A percentile compares a stretch with the other conserved stretches of the same genome.
Conservation (phyloP, 495 filamentous ascomycete species). For the Aspergillus incahuasiensis region DNA sequence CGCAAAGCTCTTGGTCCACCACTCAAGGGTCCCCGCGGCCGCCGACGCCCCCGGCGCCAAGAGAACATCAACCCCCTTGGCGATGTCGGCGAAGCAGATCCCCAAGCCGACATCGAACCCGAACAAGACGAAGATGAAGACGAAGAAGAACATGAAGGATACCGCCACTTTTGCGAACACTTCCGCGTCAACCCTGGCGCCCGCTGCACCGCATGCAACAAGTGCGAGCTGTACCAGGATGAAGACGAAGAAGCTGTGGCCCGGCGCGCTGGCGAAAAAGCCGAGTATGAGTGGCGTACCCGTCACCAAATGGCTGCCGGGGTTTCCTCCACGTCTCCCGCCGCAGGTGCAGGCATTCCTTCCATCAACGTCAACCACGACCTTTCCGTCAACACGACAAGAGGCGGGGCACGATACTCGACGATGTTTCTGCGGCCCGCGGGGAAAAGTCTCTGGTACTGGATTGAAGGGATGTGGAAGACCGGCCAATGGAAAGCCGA, state of each 20-base stretch:
- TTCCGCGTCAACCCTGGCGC: constrained; percentile 71
- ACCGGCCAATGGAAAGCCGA: constrained; percentile 40
- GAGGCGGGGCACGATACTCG: constrained; percentile 14
- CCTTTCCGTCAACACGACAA: constrained; percentile 22
- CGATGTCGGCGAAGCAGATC: constrained; percentile 7
- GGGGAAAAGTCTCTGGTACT: constrained; percentile 31
- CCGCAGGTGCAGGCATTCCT: constrained; percentile 10
- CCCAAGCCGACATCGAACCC: constrained; percentile 11
- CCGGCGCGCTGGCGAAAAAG: constrained; percentile 66
- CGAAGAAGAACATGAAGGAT: constrained; percentile 59
- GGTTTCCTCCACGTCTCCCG: too few relatives aligned
- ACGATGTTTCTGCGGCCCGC: background rate
- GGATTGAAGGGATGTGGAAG: constrained; percentile 36
- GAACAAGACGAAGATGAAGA: constrained; percentile 20
- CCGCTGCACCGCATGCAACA: constrained; percentile 70
- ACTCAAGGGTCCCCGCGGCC: constrained; percentile 8
- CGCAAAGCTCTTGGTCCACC: constrained; percentile 48
- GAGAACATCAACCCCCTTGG: constrained; percentile 21
- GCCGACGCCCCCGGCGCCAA: constrained; percentile 9
- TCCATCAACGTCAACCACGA: constrained; percentile 34
- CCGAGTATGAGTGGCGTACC: constrained; percentile 76
- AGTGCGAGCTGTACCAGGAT: constrained; percentile 83
- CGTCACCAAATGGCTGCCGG: constrained; percentile 47
- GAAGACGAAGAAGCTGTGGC: constrained; percentile 83
- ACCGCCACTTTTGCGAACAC: constrained; percentile 92